These are phyloP conservation scores for Aspergillus homomorphus DNA, from an alignment of 495 filamentous ascomycete species.

Conservation along the genomic window DNA sequence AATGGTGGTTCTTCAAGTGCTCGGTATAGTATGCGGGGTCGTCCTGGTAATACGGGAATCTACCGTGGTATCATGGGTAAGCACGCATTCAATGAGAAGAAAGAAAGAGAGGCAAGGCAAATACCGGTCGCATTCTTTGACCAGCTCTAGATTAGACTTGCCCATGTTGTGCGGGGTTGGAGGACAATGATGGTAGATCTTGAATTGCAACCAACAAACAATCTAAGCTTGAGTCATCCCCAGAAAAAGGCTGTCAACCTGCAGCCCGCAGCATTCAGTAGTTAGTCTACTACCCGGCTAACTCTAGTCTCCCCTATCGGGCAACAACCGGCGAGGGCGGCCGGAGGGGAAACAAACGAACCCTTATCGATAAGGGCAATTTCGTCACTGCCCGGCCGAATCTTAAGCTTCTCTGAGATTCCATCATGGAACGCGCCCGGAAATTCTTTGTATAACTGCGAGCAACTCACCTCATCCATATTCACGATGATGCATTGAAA, in stretches of 20 bases:
- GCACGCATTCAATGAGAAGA: conserved; percentile 3
- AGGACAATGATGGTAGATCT: conserved; percentile 6
- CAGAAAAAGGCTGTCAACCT: too few relatives aligned
- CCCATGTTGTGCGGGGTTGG: too few relatives aligned
- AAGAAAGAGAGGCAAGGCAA: not conserved
- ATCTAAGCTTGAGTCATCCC: not conserved
- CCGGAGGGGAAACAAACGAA: not conserved
- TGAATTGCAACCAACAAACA: not conserved
- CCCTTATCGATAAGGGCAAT: conserved; percentile 34
- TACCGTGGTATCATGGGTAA: conserved; percentile 25
- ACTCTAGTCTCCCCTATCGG: too few relatives aligned
- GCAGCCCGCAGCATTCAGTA: too few relatives aligned
- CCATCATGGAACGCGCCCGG: conserved; percentile 24
- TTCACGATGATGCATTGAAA: conserved; percentile 6
- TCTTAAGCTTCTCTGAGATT: conserved; percentile 24
- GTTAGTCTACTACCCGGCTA: too few relatives aligned
- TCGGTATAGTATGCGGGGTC: conserved; percentile 48
- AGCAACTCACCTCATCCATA: too few relatives aligned
- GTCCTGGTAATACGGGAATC: conserved; percentile 65
- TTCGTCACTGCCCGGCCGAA: conserved; percentile 25
- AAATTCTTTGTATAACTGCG: conserved; percentile 12
- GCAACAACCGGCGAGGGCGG: too few relatives aligned
- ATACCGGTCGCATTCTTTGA: conserved; percentile 63
- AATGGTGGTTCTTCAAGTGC: conserved; percentile 51
- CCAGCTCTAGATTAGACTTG: conserved; percentile 53